Base-by-base conservation (phyloP, 495 filamentous ascomycete genomes). In the Tuber magnatum region DNA sequence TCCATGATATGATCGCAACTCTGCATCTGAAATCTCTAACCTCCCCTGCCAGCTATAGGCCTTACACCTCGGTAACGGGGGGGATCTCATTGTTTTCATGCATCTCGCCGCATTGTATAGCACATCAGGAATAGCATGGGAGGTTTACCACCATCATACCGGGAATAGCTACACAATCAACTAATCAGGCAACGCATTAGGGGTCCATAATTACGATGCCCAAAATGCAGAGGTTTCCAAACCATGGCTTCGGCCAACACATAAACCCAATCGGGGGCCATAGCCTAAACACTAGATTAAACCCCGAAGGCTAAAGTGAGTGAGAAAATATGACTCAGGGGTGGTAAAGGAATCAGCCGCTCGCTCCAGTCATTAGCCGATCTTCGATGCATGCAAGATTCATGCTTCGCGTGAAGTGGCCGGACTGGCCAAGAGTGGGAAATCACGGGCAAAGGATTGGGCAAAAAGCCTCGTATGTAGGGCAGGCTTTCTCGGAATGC, bases 381-480 rank as follows among this genome's bases (percentile, higher is more conserved):
- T 65, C 56, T 65, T 65, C 56, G 28, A 35, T 65, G 51, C n/a
- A 32, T 61, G 56, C 56, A 8, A 65, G 56, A 65, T 65, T 65
- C 56, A 14, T 65, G 56, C 35, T 1, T 65, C 18, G 28, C 35
- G 14, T 65, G 32, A 65, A 35, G 56, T 65, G 28, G 56, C 28
- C 18, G 56, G 56, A 65, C 35, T 18, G 56, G 56, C 28, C 28
- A 65, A 35, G 56, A 65, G 56, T 65, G 56, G 56, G 14, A 65
- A 16, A 65, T 32, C n/a, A 32, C 10, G 28, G 28, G 56, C 12
- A 32, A 18, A 65, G 3, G 1, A 14, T 32, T 32, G 56, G 56
- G 14, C 10, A 35, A 65, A 65, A 65, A 65, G 28, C 56, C 56
- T 35, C 56, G 14, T 65, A 35, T 1, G 12, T 8, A 65, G n/a